A percentile compares a stretch with the other conserved stretches of the same genome.
phyloP scores from a whole-genome alignment of 495 filamentous ascomycete species.

The Melanomma pulvis-pyrius region DNA sequence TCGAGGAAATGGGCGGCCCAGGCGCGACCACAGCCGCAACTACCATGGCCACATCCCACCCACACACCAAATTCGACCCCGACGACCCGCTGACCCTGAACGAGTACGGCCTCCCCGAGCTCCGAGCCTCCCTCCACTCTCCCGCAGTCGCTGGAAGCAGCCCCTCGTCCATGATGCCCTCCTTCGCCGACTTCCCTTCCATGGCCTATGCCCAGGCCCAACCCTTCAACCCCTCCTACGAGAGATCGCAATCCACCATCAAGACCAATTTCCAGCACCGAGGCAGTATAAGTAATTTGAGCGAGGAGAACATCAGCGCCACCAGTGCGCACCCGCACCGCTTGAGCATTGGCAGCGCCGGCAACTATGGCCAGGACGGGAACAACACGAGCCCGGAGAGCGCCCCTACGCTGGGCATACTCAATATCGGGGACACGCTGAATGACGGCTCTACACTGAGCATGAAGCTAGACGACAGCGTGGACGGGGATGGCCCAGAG shows the following conservation, averaged over 20 bases:
- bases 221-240: conserved; percentile 17
- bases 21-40: conserved; percentile 17
- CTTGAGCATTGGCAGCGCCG: conserved; percentile 33
- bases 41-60: conserved; percentile 25
- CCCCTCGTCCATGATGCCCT: conserved; percentile 25
- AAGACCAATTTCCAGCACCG: conserved; percentile 29
- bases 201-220: conserved; percentile 13
- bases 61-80: conserved; percentile 11
- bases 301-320: conserved; percentile 31
- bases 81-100: conserved; percentile 33
- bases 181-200: conserved; percentile 32
- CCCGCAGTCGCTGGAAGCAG: conserved; percentile 18
- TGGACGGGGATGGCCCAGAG: conserved; percentile 29
- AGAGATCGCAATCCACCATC: conserved; percentile 21
- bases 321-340: conserved; percentile 31
- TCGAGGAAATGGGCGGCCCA: conserved; percentile 30
- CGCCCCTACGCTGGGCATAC: conserved; percentile 16
- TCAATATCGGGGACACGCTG: conserved; percentile 24
- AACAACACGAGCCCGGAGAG: conserved; percentile 36
- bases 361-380: conserved; percentile 26
- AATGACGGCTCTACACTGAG: conserved; percentile 28
- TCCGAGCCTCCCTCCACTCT: conserved; percentile 20
- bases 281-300: conserved; percentile 26
- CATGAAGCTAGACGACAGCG: conserved; percentile 29
- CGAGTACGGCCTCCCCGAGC: conserved; percentile 32